These are phyloP conservation scores for Cnidoscolus chayamansa DNA, from an alignment of 441 rosid genomes.

Conservation along the genomic window DNA sequence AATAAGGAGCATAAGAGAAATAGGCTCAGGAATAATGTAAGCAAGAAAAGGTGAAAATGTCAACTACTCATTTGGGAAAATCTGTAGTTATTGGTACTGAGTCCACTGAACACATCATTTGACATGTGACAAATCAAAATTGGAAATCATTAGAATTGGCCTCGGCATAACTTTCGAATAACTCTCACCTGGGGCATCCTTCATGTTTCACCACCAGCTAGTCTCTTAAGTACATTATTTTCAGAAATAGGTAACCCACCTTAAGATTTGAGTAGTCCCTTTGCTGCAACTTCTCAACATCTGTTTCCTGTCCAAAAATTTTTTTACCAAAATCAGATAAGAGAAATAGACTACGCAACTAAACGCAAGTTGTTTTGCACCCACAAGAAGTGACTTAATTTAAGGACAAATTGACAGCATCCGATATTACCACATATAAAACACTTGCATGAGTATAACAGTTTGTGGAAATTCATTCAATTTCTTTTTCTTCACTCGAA, in stretches of 20 bases:
- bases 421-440: neutral
- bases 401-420: neutral
- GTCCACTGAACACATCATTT: neutral
- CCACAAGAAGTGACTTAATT: neutral
- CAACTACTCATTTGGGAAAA: too few relatives aligned
- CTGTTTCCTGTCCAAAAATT: slow-evolving; percentile 63
- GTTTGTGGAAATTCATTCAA: neutral
- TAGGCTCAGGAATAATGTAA: too few relatives aligned
- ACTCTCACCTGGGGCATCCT: neutral
- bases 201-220: neutral
- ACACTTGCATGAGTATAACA: neutral
- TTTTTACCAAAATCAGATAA: slow-evolving; percentile 18
- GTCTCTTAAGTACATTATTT: neutral
- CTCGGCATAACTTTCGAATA: neutral
- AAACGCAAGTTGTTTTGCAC: neutral
- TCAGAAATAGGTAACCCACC: slow-evolving; percentile 35
- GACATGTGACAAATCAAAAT: slow-evolving; percentile 5
- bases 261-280: slow-evolving; percentile 78
- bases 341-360: neutral
- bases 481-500: neutral
- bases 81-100: neutral
- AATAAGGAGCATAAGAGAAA: too few relatives aligned
- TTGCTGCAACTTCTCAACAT: slow-evolving; percentile 85
- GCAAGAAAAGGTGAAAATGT: too few relatives aligned
- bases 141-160: slow-evolving; percentile 1